Evolutionary conservation across 2,329 filamentous ascomycete species (phyloP).

Genomic region (Phyllosticta capitalensis): DNA sequence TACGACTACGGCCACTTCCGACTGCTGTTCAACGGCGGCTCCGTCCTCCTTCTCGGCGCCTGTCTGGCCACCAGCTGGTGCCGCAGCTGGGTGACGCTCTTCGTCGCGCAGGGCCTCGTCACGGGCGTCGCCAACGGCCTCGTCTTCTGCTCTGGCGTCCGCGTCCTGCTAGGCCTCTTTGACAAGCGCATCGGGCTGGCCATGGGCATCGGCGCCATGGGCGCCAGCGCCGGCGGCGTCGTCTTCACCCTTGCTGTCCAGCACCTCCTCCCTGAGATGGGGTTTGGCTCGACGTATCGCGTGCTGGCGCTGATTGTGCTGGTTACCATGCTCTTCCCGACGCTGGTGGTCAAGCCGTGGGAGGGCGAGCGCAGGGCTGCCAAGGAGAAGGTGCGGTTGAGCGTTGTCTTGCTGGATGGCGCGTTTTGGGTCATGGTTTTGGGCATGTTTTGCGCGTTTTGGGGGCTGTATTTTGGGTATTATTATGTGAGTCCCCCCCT

Average conservation of each 20-base stretch:
- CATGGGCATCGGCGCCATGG: constrained; percentile 24
- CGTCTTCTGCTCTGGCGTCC: constrained; percentile 21
- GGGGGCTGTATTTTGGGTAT: constrained; percentile 14
- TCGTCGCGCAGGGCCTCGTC: constrained; percentile 25
- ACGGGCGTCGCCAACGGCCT: constrained; percentile 26
- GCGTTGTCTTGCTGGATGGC: constrained; percentile 15
- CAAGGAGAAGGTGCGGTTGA: constrained; percentile 4
- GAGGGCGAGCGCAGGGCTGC: constrained; percentile 11
- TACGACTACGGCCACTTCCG: constrained; percentile 25
- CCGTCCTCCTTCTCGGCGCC: constrained; percentile 18
- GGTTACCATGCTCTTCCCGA: constrained; percentile 12
- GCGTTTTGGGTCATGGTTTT: constrained; percentile 16
- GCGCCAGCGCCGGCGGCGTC: constrained; percentile 26
- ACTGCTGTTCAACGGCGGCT: constrained; percentile 22
- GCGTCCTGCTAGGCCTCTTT: constrained; percentile 28
- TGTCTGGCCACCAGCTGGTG: constrained; percentile 18
- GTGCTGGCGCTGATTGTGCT: constrained; percentile 14
- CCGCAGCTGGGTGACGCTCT: constrained; percentile 16
- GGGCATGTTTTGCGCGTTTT: constrained; percentile 3
- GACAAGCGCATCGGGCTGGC: constrained; percentile 24
- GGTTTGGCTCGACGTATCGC: constrained; percentile 24
- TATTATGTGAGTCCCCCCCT: constrained; percentile 15
- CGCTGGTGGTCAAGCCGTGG: constrained; percentile 15
- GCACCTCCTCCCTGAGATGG: constrained; percentile 20
- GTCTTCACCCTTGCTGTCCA: constrained; percentile 23